phyloP scores from a whole-genome alignment of 306 rosid genomes.

The Trichosanthes truncata region DNA sequence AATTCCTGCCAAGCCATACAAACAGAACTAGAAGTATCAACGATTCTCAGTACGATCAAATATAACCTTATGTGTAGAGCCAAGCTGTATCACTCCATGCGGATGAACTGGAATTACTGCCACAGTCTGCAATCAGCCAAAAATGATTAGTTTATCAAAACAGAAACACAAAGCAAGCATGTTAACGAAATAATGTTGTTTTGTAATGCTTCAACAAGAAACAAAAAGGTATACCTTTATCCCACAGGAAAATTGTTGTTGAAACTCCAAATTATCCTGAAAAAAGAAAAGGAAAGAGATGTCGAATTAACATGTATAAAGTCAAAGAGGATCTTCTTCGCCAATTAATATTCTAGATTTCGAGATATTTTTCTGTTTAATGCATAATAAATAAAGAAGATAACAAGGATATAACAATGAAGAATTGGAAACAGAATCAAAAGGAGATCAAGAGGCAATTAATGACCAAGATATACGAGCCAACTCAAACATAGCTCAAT shows the following conservation, averaged over 20 bases:
- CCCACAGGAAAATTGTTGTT: conserved; percentile 50
- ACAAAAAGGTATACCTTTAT: conserved; percentile 50
- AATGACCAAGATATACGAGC: neutral
- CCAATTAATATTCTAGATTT: neutral
- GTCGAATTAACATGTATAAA: conserved; percentile 7
- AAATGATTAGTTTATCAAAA: neutral
- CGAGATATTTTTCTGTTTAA: neutral
- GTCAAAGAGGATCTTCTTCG: neutral
- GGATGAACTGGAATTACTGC: conserved; percentile 45
- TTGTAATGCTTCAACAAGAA: neutral
- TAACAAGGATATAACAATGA: neutral
- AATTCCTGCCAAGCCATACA: neutral
- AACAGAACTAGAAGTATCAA: neutral
- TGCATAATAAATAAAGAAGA: neutral
- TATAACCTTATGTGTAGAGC: conserved; percentile 64
- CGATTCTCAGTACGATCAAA: neutral
- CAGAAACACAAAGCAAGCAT: neutral
- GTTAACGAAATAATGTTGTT: neutral
- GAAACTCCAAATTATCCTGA: conserved; percentile 41
- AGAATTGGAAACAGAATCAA: neutral
- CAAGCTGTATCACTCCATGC: conserved; percentile 60
- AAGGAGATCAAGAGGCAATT: neutral
- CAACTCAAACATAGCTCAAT: neutral
- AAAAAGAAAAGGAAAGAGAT: conserved; percentile 9
- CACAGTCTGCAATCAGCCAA: conserved; percentile 43